Conservation (phyloP, 345 rosid genomes). For the Acer yangbiense region DNA sequence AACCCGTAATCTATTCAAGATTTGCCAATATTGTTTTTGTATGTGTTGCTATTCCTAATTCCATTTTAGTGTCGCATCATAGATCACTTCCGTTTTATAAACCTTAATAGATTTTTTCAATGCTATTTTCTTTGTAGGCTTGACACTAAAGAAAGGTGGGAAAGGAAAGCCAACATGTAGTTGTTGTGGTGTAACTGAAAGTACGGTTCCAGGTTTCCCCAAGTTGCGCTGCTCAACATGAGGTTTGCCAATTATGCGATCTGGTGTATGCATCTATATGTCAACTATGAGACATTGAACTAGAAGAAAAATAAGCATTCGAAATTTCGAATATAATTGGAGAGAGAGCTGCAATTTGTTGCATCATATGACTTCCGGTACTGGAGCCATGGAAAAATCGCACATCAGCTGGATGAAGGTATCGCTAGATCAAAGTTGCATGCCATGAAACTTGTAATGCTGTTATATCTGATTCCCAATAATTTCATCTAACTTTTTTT, state of each 20-base stretch:
- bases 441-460: not conserved
- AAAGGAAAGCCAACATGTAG: constrained; percentile 77
- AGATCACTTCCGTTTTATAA: not conserved
- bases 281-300: not conserved
- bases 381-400: not conserved
- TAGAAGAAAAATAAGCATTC: not conserved
- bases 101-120: not conserved
- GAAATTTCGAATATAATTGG: not conserved
- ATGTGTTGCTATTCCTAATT: not conserved
- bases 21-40: not conserved
- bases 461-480: not conserved
- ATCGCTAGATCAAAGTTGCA: not conserved
- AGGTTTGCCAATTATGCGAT: not conserved
- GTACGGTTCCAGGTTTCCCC: not conserved
- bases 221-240: not conserved
- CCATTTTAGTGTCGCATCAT: not conserved
- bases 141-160: constrained; percentile 74
- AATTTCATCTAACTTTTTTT: no score
- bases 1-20: not conserved
- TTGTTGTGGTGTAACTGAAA: not conserved
- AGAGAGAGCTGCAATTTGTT: not conserved
- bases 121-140: constrained; percentile 42
- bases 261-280: not conserved
- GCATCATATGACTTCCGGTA: not conserved
- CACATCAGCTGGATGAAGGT: no score